phyloP scores from a whole-genome alignment of 345 rosid genomes.

The Punica granatum region DNA sequence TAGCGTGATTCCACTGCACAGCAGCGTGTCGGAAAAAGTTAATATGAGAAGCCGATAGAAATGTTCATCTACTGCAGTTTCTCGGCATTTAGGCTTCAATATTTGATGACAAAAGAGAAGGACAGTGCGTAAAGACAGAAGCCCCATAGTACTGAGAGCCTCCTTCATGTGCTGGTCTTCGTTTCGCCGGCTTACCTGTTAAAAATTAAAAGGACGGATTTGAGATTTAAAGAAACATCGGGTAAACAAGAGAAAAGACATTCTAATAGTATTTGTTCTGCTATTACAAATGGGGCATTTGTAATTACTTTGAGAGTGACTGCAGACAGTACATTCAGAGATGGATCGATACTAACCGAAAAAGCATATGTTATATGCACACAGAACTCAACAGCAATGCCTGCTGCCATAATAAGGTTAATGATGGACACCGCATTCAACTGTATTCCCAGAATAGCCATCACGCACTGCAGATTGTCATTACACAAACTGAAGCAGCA shows the following conservation, averaged over 20 bases:
- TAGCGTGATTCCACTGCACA: slow-evolving; percentile 80
- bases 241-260: too few relatives aligned
- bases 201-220: neutral
- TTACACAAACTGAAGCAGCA: slow-evolving; percentile 14
- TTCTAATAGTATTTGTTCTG: too few relatives aligned
- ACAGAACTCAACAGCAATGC: slow-evolving; percentile 93
- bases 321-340: neutral
- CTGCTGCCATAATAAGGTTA: slow-evolving; percentile 91
- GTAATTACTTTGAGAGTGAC: neutral
- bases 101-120: slow-evolving; percentile 2
- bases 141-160: slow-evolving; percentile 87
- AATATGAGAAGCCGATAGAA: too few relatives aligned
- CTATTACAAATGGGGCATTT: too few relatives aligned
- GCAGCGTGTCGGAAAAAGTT: neutral
- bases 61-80: too few relatives aligned
- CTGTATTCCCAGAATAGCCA: slow-evolving; percentile 85
- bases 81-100: neutral
- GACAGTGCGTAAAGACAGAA: slow-evolving; percentile 80
- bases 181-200: slow-evolving; percentile 68
- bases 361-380: slow-evolving; percentile 92
- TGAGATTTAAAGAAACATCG: neutral
- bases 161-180: slow-evolving; percentile 74
- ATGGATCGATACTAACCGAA: slow-evolving; percentile 43
- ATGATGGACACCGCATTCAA: slow-evolving; percentile 93
- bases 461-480: slow-evolving; percentile 71